Base-by-base conservation (phyloP, 2,329 filamentous ascomycete species). In the Macrophomina phaseolina region DNA sequence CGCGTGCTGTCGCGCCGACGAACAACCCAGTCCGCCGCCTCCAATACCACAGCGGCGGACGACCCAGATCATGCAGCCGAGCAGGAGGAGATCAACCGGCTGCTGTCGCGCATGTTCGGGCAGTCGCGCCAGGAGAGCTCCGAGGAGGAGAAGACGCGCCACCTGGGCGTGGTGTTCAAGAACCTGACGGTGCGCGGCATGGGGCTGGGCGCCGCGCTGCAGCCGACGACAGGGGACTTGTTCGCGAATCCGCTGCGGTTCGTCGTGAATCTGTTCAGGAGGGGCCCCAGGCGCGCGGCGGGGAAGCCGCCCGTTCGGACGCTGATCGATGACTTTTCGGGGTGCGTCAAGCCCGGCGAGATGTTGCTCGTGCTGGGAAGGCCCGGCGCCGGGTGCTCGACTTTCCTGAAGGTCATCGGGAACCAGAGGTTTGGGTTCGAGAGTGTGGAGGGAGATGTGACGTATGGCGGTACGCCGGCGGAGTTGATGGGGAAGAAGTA, bases 71-170 rank as follows among this genome's bases (percentile, higher is more conserved):
- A 66, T 7, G 40, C 23, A 2, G 64, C 53, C 2, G 83, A 83
- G 53, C 79, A 80, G 55, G 81, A 81, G n/a, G 86, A 88, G 71
- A 85, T 90, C 38, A 82, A 89, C 61, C 80, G 82, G 11, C 78
- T 91, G 46, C 87, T 92, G 81, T 91, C 89, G 0, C 86, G 86
- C 3, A 90, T 92, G 84, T 92, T 92, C 71, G 90, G 90, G 5
- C 80, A 82, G 40, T 85, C 85, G 23, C 83, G 90, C 5, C 88
- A 90, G 70, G 83, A 85, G 52, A 81, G 86, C n/a, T 90, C 88
- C 0, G 86, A 91, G 68, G 89, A 90, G 68, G 89, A 91, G 71
- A 87, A 90, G 73, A 90, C 88, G 0, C 81, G 89, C 28, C 90
- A 92, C 73, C 82, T 90, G 3, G 90, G 89, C 30, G 82, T 91